Evolutionary conservation across 805 yeast species (phyloP), one percentile per base, ranked within the genome.

Genomic region (Myxozyma neglecta): DNA sequence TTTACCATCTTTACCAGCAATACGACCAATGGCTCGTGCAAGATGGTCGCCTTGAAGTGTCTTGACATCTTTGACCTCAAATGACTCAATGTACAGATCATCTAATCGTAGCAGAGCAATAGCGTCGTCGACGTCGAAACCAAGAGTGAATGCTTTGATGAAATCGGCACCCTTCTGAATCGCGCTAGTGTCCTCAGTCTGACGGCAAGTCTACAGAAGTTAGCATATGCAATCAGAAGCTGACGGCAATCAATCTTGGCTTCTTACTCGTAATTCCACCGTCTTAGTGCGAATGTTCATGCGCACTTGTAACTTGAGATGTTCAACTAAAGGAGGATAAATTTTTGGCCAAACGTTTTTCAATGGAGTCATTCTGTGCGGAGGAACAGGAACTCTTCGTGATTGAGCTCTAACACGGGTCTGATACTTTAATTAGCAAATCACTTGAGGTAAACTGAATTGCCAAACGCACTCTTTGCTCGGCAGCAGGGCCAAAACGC

Each of bases 1-100:
- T 77, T 92, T 93, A 73, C 99, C 99, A 74, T 94, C 99, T 74
- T 94, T 96, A 76, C 99, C 99, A 13, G 99, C 99, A 76, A 94
- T 94, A 82, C 99, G 90, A 72, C 99, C 99, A 74, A 94, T 94
- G 7, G 99, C 99, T 82, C 99, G 87, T 56, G 97, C 88, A 74
- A 94, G 81, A 83, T 94, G 99, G 77, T 94, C 99, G 34, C 98
- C 99, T 35, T 85, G 86, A 69, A 94, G 80, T 4, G 97, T 93
- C 77, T 94, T 96, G 60, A 94, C 97, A 76, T 94, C 99, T 75
- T 94, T 94, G 70, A 94, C 83, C 74, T 94, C 99, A 73, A 94
- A 94, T 4, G 98, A 90, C 77, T 94, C 99, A 67, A 94, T 92
- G 79, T 92, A 94, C 67, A 94, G 82, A 76, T 94, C 99, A 75